phyloP scores from a whole-genome alignment of 345 rosid genomes.

The Arabis alpina region DNA sequence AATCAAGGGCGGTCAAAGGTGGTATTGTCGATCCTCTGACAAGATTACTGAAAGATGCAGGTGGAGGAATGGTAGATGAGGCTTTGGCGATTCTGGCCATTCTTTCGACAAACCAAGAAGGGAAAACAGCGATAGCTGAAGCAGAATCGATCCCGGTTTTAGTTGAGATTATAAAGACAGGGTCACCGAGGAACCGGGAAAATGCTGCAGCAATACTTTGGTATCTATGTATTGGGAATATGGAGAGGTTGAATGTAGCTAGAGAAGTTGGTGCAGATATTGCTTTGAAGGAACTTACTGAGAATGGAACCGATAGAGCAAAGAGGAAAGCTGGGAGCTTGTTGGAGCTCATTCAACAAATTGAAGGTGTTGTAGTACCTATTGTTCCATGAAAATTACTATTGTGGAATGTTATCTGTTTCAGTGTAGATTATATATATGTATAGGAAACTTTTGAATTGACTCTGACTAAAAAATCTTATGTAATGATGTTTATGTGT shows the following conservation, averaged over 20 bases:
- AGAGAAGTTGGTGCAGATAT: conserved; percentile 76
- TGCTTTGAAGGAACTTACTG: conserved; percentile 74
- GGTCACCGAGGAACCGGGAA: conserved; percentile 93
- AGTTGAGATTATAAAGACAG: conserved; percentile 80
- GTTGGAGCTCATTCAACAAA: conserved; percentile 70
- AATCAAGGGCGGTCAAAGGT: conserved; percentile 90
- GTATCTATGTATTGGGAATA: conserved; percentile 72
- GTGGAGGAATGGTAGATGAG: conserved; percentile 96
- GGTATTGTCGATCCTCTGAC: conserved; percentile 84
- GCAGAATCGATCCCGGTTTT: conserved; percentile 73
- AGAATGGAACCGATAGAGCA: conserved; percentile 94
- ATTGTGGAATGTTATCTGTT: conserved; percentile 13
- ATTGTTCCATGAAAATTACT: conserved; percentile 17
- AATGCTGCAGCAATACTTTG: conserved; percentile 87
- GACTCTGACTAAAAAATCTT: conserved; percentile 23
- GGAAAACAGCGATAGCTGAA: conserved; percentile 74
- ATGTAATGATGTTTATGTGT: conserved; percentile 12
- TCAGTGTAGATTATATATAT: conserved; percentile 29
- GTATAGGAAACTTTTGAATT: conserved; percentile 22
- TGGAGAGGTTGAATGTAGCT: conserved; percentile 65
- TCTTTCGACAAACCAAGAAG: conserved; percentile 90
- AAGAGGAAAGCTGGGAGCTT: conserved; percentile 89
- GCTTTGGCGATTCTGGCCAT: conserved; percentile 91
- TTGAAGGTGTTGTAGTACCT: conserved; percentile 41
- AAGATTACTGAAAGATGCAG: conserved; percentile 79